These are phyloP conservation scores for Lathyrus aphaca DNA, from an alignment of 306 rosid genomes.

Conservation along the genomic window DNA sequence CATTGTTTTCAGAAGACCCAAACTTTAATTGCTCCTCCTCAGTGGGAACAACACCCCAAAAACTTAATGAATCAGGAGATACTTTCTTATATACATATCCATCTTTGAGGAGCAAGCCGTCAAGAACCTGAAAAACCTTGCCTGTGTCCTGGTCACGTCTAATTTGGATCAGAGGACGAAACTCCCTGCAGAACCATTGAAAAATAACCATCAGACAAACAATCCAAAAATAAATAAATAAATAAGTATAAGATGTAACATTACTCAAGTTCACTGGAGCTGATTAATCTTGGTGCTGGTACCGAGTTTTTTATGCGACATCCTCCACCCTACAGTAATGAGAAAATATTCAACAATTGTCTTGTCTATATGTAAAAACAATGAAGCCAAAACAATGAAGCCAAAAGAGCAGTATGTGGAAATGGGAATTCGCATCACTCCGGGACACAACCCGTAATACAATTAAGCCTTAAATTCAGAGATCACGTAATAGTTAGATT, in stretches of 20 bases:
- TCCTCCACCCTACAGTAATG: constrained; percentile 79
- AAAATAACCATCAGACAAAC: constrained; percentile 35
- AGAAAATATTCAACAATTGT: constrained; percentile 33
- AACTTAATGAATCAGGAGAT: constrained; percentile 75
- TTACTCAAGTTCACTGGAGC: constrained; percentile 95
- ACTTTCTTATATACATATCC: constrained; percentile 88
- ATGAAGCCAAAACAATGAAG: constrained; percentile 12
- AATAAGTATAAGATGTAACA: constrained; percentile 27
- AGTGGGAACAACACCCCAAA: constrained; percentile 82
- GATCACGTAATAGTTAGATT: constrained; percentile 6
- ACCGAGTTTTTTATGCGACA: constrained; percentile 56
- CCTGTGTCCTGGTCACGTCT: constrained; percentile 80
- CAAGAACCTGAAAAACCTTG: constrained; percentile 67
- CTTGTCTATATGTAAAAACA: not conserved
- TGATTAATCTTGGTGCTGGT: constrained; percentile 89
- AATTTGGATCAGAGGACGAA: constrained; percentile 79
- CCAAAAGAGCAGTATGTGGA: not conserved
- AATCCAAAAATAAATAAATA: constrained; percentile 1
- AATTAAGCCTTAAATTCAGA: not conserved
- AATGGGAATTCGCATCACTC: constrained; percentile 9
- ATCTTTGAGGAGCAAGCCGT: constrained; percentile 80
- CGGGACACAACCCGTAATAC: constrained; percentile 8
- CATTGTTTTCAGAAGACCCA: constrained; percentile 62
- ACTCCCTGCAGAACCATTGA: constrained; percentile 60
- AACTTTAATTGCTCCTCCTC: constrained; percentile 85